Evolutionary conservation across 108 stramenopile species (phyloP).

Genomic region (Pseudonitzschia delicatissima): DNA sequence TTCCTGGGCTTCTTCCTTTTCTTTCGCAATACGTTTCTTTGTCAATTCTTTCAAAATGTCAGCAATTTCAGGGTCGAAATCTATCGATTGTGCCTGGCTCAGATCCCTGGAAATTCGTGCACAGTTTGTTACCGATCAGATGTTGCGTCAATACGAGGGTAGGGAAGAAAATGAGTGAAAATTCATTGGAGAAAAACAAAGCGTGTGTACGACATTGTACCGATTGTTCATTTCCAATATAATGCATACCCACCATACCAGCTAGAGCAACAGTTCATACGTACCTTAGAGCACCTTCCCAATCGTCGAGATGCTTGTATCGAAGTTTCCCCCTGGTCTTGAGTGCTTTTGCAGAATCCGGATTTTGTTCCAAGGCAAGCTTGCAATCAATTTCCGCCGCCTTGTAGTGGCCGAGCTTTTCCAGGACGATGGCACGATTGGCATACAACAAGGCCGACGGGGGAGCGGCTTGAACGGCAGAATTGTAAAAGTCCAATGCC

Average conservation of each 20-base stretch:
- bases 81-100: conserved; percentile 72
- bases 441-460: conserved; percentile 79
- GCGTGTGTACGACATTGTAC: neutral
- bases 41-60: conserved; percentile 64
- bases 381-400: conserved; percentile 79
- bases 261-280: too few species aligned
- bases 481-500: conserved; percentile 68
- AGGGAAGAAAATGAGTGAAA: neutral
- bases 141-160: too few species aligned
- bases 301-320: conserved; percentile 44
- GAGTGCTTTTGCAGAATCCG: conserved; percentile 84
- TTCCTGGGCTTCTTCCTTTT: conserved; percentile 52
- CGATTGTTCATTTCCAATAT: neutral
- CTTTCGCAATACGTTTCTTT: conserved; percentile 68
- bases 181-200: too few species aligned
- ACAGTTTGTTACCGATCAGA: neutral
- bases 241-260: neutral
- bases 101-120: conserved; percentile 13
- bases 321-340: conserved; percentile 64
- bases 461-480: conserved; percentile 67
- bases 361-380: conserved; percentile 70
- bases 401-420: conserved; percentile 51
- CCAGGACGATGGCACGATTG: conserved; percentile 76
- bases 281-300: conserved; percentile 35
- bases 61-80: conserved; percentile 85